phyloP scores from a whole-genome alignment of 768 basidiomycete species.

The Lactarius quietus region DNA sequence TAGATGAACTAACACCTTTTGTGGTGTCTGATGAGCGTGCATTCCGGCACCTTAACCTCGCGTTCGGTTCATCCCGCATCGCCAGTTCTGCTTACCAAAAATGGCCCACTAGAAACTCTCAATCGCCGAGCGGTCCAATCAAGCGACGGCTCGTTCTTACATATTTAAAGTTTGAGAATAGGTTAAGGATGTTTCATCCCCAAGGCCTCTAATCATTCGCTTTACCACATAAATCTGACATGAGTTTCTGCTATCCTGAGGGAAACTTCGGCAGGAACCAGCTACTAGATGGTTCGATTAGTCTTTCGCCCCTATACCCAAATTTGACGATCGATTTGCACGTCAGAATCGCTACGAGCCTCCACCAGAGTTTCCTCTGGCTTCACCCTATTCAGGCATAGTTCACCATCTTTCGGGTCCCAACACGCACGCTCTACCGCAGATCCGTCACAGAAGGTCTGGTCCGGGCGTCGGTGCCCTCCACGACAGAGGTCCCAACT shows the following conservation, averaged over 20 bases:
- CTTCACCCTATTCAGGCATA: slow-evolving; percentile 88
- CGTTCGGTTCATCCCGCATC: slow-evolving; percentile 69
- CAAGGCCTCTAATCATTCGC: slow-evolving; percentile 92
- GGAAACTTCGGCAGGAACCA: slow-evolving; percentile 91
- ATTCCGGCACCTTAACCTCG: slow-evolving; percentile 80
- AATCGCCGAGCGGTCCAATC: slow-evolving; percentile 50
- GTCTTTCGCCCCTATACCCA: slow-evolving; percentile 96
- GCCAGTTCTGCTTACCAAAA: slow-evolving; percentile 73
- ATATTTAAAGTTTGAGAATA: slow-evolving; percentile 72
- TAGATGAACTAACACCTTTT: slow-evolving; percentile 84
- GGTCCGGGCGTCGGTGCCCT: slow-evolving; percentile 73
- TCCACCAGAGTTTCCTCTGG: slow-evolving; percentile 96
- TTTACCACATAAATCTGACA: slow-evolving; percentile 61
- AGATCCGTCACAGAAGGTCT: slow-evolving; percentile 68
- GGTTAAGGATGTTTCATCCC: slow-evolving; percentile 86
- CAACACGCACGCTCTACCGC: slow-evolving; percentile 82
- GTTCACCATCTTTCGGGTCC: slow-evolving; percentile 91
- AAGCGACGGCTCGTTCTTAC: slow-evolving; percentile 54
- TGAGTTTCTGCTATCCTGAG: slow-evolving; percentile 66
- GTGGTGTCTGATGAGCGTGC: slow-evolving; percentile 81
- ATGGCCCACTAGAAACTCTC: slow-evolving; percentile 71
- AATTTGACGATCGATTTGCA: slow-evolving; percentile 95
- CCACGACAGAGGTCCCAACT: slow-evolving; percentile 59
- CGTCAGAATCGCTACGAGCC: slow-evolving; percentile 94
- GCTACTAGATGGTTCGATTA: slow-evolving; percentile 94